Base-by-base conservation (phyloP, 495 filamentous ascomycete genomes). In the Hypoxylon lenormandii region DNA sequence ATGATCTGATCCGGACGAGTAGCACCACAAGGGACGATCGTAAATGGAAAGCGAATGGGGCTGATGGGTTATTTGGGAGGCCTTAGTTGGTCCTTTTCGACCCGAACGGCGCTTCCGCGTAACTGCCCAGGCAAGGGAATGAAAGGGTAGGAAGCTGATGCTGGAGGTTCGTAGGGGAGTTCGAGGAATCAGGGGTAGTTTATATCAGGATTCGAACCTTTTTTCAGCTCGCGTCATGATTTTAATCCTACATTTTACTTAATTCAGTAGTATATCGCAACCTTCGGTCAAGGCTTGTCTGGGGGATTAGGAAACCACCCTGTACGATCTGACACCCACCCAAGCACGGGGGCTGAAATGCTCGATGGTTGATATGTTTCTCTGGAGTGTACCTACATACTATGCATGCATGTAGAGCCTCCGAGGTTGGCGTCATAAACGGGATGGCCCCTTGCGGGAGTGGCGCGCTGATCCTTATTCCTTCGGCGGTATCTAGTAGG, bases 381-480 rank as follows among this genome's bases (percentile, higher is more conserved):
- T 30, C 36, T 40, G 6, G 30, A 26, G 23, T 26, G 23, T 26
- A 26, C 23, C 2, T 26, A 26, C n/a, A n/a, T n/a, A n/a, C n/a
- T n/a, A n/a, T n/a, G 16, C 62, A 66, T 51, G 46, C 33, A 58
- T 46, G 50, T 58, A 62, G 47, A 56, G 38, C 28, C 45, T 62
- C 38, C 5, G 48, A n/a, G 6, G 52, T 26, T 66, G 56, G 62
- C 46, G 61, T 58, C 36, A 61, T 50, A 21, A 18, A 45, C 56
- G 57, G 67, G 51, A 70, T 58, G 56, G 45, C 42, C 57, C 45
- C 68, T 56, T 53, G 42, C 62, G 68, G 68, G 61, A 71, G 62
- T 71, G 68, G 68, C 62, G 68, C 52, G 68, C 62, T 21, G 62
- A 71, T 66, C 68, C 13, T 38, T 46, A 60, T 66, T 70, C 61